These are phyloP conservation scores for Glycine soja DNA, from an alignment of 306 rosid species.

Conservation along the genomic window DNA sequence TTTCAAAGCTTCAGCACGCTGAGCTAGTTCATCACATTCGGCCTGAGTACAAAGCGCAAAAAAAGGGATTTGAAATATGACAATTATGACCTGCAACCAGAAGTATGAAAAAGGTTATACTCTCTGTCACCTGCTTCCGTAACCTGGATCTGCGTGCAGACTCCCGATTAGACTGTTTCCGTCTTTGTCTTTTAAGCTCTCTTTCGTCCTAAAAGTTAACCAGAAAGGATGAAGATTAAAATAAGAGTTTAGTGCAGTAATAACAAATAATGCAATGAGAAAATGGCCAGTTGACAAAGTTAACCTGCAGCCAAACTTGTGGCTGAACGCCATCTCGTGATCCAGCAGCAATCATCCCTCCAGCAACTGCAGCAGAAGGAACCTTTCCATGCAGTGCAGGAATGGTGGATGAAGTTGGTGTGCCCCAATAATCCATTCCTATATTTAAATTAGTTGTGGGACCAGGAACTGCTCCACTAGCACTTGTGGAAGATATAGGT, in stretches of 20 bases:
- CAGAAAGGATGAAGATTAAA: conserved; percentile 7
- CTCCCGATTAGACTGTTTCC: conserved; percentile 98
- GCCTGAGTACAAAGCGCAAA: conserved; percentile 61
- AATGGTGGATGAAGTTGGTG: conserved; percentile 72
- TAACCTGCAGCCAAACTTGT: conserved; percentile 91
- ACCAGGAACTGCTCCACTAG: conserved; percentile 78
- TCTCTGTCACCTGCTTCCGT: conserved; percentile 85
- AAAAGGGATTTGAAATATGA: conserved; percentile 5
- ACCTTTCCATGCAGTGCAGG: conserved; percentile 79
- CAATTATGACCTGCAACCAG: conserved; percentile 32
- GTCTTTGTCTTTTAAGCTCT: conserved; percentile 89
- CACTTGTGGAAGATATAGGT: conserved; percentile 74
- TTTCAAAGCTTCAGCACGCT: conserved; percentile 84
- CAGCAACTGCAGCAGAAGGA: conserved; percentile 81
- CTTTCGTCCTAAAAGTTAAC: conserved; percentile 81
- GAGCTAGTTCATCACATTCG: conserved; percentile 95
- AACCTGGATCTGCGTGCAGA: conserved; percentile 97
- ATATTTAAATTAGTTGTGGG: conserved; percentile 95
- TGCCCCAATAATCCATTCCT: conserved; percentile 98
- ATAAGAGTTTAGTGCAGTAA: not conserved
- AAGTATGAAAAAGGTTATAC: conserved; percentile 28
- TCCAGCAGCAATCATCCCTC: conserved; percentile 76
- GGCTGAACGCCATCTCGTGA: conserved; percentile 88
- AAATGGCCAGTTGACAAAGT: not conserved
- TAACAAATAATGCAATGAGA: not conserved